Evolutionary conservation across 805 yeast species (phyloP).

Genomic region (Isabelozyma rhagii): DNA sequence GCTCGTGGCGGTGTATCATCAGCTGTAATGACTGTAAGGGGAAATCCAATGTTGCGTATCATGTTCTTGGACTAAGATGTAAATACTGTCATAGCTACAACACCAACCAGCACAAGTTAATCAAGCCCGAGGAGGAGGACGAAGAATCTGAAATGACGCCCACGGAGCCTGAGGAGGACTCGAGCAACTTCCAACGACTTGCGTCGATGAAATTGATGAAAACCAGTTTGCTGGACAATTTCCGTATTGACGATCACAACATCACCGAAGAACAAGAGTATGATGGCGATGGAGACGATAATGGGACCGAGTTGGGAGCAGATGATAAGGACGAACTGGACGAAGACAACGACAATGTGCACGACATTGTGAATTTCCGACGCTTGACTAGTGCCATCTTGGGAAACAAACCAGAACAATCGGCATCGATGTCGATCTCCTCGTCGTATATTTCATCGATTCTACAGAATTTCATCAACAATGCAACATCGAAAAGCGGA

Average conservation of each 20-base stretch:
- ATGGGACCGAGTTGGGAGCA: conserved; percentile 1
- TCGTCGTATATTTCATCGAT: conserved; percentile 29
- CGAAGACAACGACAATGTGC: conserved; percentile 15
- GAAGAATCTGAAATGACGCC: conserved; percentile 22
- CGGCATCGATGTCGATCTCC: not conserved
- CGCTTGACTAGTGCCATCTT: conserved; percentile 17
- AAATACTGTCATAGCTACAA: conserved; percentile 85
- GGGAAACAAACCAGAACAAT: not conserved
- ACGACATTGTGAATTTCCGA: conserved; percentile 23
- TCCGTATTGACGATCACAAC: conserved; percentile 31
- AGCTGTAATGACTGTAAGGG: conserved; percentile 88
- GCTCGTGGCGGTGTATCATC: conserved; percentile 69
- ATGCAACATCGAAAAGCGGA: conserved; percentile 7
- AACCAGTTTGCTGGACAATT: conserved; percentile 35
- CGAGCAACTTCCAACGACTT: conserved; percentile 6
- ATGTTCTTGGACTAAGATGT: conserved; percentile 83
- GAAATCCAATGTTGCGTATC: conserved; percentile 70
- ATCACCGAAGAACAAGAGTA: conserved; percentile 14
- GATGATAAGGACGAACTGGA: conserved; percentile 10
- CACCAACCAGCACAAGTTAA: conserved; percentile 67
- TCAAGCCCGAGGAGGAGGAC: conserved; percentile 61
- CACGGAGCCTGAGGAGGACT: not conserved
- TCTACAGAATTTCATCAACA: conserved; percentile 38
- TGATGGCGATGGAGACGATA: conserved; percentile 17
- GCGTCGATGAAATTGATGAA: conserved; percentile 27